phyloP scores from a whole-genome alignment of 2,329 filamentous ascomycete species.

The Ophiostoma triangulosporum region DNA sequence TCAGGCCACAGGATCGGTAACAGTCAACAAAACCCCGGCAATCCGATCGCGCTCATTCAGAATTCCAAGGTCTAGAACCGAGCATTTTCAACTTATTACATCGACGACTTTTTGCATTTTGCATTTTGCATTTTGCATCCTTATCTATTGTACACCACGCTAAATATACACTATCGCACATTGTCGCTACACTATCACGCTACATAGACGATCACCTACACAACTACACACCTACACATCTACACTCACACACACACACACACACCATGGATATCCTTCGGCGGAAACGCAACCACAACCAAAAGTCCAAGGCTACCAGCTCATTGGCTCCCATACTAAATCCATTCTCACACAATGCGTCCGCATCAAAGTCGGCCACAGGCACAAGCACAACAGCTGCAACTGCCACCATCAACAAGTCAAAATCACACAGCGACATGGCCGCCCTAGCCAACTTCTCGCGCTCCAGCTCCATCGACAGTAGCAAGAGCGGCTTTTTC shows the following conservation, averaged over 20 bases:
- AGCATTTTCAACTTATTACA: no score
- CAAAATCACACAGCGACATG: slow-evolving; percentile 13
- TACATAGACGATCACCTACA: no score
- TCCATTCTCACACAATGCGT: neutral
- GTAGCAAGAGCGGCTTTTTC: slow-evolving; percentile 16
- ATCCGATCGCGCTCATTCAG: no score
- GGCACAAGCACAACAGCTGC: neutral
- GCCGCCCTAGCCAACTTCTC: slow-evolving; percentile 11
- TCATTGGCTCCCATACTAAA: slow-evolving; percentile 1
- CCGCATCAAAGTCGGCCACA: neutral
- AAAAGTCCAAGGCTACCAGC: slow-evolving; percentile 1
- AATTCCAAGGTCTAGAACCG: no score
- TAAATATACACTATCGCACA: no score
- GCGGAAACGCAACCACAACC: slow-evolving; percentile 7
- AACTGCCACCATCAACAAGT: slow-evolving; percentile 4
- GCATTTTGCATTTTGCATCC: no score
- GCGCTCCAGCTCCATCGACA: slow-evolving; percentile 16
- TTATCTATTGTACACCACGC: neutral
- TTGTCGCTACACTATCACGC: no score
- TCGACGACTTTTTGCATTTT: no score
- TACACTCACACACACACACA: neutral
- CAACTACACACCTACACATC: neutral
- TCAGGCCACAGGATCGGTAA: neutral
- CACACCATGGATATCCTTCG: slow-evolving; percentile 11
- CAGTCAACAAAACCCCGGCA: no score